A percentile compares a stretch with the other conserved stretches of the same genome.
Evolutionary conservation across 2,329 filamentous ascomycete genomes (phyloP).

Genomic region (Grosmannia penicillata): DNA sequence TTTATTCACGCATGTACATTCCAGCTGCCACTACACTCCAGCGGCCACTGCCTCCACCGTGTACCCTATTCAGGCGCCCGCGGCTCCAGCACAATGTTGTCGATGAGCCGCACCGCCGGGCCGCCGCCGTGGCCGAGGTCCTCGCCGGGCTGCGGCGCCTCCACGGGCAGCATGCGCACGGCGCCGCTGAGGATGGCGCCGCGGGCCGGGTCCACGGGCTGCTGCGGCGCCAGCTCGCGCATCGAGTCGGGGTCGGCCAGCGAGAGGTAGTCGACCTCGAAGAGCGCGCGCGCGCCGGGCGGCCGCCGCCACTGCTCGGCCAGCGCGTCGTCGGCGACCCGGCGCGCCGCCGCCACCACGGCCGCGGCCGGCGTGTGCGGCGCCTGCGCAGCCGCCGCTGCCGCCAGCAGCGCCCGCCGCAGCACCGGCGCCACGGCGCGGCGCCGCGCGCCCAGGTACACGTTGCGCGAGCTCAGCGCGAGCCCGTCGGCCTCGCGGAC

Average conservation of each 20-base stretch:
- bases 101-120: constrained; percentile 74
- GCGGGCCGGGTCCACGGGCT: constrained; percentile 44
- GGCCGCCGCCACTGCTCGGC: constrained; percentile 46
- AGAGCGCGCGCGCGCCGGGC: constrained; percentile 48
- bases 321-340: constrained; percentile 38
- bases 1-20: no score
- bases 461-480: constrained; percentile 84
- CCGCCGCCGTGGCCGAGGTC: constrained; percentile 59
- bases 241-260: constrained; percentile 75
- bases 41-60: no score
- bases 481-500: constrained; percentile 66
- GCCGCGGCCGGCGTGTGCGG: not conserved
- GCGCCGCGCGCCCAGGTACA: constrained; percentile 70
- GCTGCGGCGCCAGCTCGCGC: constrained; percentile 49
- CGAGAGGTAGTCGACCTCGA: constrained; percentile 86
- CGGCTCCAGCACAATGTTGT: constrained; percentile 66
- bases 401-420: constrained; percentile 51
- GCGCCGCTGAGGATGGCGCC: constrained; percentile 84
- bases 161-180: constrained; percentile 74
- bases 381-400: constrained; percentile 34
- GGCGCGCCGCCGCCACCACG: constrained; percentile 58
- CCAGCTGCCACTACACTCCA: no score
- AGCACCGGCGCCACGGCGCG: constrained; percentile 61
- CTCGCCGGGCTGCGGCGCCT: constrained; percentile 54
- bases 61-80: no score